Conservation (phyloP, 1,284 basidiomycete genomes). For the Exsudoporus floridanus region DNA sequence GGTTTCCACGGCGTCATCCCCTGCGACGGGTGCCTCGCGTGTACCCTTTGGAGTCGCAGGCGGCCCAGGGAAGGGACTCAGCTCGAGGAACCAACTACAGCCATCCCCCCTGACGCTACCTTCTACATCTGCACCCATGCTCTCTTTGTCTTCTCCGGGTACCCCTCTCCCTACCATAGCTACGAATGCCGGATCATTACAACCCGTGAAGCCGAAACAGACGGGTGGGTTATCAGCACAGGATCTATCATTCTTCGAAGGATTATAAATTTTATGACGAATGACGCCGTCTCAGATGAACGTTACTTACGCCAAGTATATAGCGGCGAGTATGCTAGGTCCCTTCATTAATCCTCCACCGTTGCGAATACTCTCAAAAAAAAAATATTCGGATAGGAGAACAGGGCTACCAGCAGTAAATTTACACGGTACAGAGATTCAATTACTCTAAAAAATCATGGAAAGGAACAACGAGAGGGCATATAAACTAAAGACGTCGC, state of each 20-base stretch:
- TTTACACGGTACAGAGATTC: not conserved
- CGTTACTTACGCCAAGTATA: not conserved
- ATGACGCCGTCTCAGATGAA: not conserved
- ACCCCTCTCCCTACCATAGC: not conserved
- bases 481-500: constrained; percentile 1
- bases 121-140: constrained; percentile 5
- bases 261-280: constrained; percentile 40
- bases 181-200: constrained; percentile 5
- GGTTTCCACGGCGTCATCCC: not conserved
- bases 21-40: not conserved
- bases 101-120: constrained; percentile 4
- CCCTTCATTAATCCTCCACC: not conserved
- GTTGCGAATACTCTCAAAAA: not conserved
- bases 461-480: not conserved
- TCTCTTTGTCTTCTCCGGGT: constrained; percentile 11
- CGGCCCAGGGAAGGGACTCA: constrained; percentile 1
- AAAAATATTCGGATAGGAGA: not conserved
- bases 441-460: not conserved
- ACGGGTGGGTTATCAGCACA: constrained; percentile 61
- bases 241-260: constrained; percentile 76
- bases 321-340: not conserved
- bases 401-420: not conserved
- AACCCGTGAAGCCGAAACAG: constrained; percentile 29
- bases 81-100: constrained; percentile 6
- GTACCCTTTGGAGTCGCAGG: not conserved